Evolutionary conservation across 305 asterid species (phyloP).

Genomic region (Fraxinus nigra): DNA sequence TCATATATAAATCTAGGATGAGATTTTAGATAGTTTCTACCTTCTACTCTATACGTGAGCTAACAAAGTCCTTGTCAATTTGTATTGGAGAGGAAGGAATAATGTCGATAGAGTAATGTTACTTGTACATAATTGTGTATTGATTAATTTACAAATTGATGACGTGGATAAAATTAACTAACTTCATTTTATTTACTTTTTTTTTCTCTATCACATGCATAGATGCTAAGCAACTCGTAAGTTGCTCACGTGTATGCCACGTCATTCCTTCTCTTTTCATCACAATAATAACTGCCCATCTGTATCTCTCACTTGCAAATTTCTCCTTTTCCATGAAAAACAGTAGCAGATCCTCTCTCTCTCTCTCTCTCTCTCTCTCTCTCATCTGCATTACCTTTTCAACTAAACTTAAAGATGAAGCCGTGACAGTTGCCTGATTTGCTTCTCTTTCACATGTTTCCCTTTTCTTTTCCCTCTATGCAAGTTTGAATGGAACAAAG

Average conservation of each 20-base stretch:
- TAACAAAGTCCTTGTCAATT: background rate
- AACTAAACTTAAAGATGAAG: slow-evolving; percentile 51
- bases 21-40: no score
- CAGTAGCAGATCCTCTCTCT: slow-evolving; percentile 26
- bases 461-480: slow-evolving; percentile 58
- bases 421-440: slow-evolving; percentile 39
- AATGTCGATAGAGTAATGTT: no score
- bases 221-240: background rate
- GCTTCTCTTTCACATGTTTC: slow-evolving; percentile 40
- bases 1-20: no score
- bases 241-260: slow-evolving; percentile 59
- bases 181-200: no score
- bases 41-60: background rate
- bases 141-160: no score
- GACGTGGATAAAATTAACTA: no score
- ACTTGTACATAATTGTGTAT: no score
- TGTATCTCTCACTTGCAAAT: background rate
- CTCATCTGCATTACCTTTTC: slow-evolving; percentile 29
- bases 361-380: slow-evolving; percentile 25
- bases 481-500: slow-evolving; percentile 53
- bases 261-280: slow-evolving; percentile 36
- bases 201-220: background rate
- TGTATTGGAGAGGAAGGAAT: background rate
- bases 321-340: slow-evolving; percentile 57
- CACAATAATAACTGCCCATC: slow-evolving; percentile 25